phyloP scores from a whole-genome alignment of 1,284 basidiomycete species.

The Leccinum pachyderme region DNA sequence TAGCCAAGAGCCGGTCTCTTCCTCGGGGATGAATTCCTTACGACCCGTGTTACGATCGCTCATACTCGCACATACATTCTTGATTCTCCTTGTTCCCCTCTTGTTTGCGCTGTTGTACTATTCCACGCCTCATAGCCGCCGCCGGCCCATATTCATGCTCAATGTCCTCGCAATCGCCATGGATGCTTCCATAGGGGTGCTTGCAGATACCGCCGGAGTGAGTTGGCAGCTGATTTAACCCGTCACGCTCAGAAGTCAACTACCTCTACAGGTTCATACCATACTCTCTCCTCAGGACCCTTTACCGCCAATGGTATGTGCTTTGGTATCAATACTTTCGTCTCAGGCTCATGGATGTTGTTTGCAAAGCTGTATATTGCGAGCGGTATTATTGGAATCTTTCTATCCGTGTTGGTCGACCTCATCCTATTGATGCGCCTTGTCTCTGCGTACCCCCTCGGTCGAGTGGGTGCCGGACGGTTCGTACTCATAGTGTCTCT shows the following conservation, averaged over 20 bases:
- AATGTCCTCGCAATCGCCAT: constrained; percentile 26
- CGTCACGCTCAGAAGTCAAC: not conserved
- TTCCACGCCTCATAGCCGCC: constrained; percentile 28
- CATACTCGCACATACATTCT: constrained; percentile 29
- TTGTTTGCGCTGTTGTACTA: constrained; percentile 31
- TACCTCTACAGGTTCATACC: constrained; percentile 21
- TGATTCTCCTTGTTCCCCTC: constrained; percentile 31
- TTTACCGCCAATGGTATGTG: constrained; percentile 22
- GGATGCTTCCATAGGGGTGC: constrained; percentile 22
- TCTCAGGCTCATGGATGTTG: not conserved
- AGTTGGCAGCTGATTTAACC: not conserved
- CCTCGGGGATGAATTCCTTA: not conserved
- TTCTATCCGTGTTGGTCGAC: constrained; percentile 35
- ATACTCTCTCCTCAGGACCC: constrained; percentile 19
- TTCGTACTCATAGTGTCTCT: constrained; percentile 20
- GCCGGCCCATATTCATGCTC: constrained; percentile 30
- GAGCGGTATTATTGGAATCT: constrained; percentile 30
- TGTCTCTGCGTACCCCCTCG: constrained; percentile 27
- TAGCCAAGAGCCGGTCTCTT: not conserved
- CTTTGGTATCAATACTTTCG: not conserved
- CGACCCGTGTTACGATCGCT: constrained; percentile 3
- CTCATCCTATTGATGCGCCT: constrained; percentile 30
- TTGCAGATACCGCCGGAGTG: constrained; percentile 25
- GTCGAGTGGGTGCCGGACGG: constrained; percentile 12
- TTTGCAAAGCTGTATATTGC: constrained; percentile 17